phyloP scores from a whole-genome alignment of 2,329 filamentous ascomycete species.

The Arachnomyces sp. region DNA sequence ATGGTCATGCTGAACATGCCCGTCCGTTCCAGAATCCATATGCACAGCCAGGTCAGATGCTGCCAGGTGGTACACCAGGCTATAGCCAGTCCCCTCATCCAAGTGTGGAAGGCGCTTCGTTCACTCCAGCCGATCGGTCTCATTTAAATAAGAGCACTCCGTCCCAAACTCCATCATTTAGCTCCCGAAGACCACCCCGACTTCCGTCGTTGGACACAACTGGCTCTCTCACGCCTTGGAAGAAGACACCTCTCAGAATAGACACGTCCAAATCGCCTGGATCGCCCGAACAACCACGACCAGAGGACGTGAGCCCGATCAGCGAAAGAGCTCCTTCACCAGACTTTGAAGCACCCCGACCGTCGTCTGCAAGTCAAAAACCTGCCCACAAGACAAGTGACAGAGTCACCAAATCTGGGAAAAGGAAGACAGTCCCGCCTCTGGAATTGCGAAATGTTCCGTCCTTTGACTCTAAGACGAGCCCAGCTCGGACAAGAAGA shows the following conservation, averaged over 20 bases:
- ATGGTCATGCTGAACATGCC: slow-evolving; percentile 5
- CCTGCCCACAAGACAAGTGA: slow-evolving; percentile 12
- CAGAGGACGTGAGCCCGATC: slow-evolving; percentile 40
- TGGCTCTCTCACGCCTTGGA: slow-evolving; percentile 39
- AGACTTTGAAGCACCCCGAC: slow-evolving; percentile 20
- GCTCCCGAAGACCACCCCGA: slow-evolving; percentile 20
- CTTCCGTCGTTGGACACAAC: slow-evolving; percentile 30
- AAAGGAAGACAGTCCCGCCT: slow-evolving; percentile 10
- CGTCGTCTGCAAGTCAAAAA: slow-evolving; percentile 18
- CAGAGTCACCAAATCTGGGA: slow-evolving; percentile 15
- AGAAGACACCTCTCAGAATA: slow-evolving; percentile 29
- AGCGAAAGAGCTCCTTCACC: slow-evolving; percentile 36
- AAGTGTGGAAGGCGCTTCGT: no score
- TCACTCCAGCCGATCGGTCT: no score
- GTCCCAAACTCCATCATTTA: no score
- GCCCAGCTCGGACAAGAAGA: no score
- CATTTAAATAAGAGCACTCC: no score
- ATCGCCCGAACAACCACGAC: slow-evolving; percentile 33
- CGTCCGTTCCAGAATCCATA: slow-evolving; percentile 5
- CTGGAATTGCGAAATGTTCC: slow-evolving; percentile 4
- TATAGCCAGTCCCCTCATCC: no score
- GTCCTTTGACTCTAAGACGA: no score
- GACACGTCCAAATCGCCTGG: slow-evolving; percentile 25
- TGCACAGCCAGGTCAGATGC: not conserved
- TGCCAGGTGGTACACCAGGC: no score